Evolutionary conservation across 2,329 filamentous ascomycete species (phyloP).

Genomic region (Epichloe hybrida): DNA sequence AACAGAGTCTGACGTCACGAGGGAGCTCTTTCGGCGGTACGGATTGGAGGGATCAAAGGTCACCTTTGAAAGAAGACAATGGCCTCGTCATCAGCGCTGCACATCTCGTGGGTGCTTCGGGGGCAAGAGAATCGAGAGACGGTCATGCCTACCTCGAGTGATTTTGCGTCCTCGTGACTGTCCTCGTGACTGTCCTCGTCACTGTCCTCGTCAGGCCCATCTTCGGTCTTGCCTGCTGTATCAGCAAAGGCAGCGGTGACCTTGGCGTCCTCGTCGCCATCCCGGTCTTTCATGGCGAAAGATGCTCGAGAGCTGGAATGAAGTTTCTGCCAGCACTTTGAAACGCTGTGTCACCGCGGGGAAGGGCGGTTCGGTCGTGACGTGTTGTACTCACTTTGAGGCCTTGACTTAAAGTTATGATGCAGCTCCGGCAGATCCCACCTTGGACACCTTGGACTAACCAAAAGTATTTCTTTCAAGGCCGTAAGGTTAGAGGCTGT

Average conservation of each 20-base stretch:
- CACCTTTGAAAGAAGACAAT: constrained; percentile 28
- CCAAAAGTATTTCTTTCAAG: too few species aligned
- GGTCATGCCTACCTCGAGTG: constrained; percentile 34
- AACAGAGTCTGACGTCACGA: constrained; percentile 37
- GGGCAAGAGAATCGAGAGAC: background rate
- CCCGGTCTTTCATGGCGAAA: constrained; percentile 8
- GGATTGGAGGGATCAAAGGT: constrained; percentile 47
- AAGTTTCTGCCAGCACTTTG: background rate
- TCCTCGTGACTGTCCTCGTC: constrained; percentile 18
- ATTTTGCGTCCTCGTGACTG: constrained; percentile 32
- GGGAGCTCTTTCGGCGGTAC: constrained; percentile 53
- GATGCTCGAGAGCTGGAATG: background rate
- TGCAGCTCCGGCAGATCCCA: too few species aligned
- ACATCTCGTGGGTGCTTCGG: background rate
- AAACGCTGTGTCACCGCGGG: background rate
- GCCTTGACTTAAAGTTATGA: too few species aligned
- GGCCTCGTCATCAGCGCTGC: background rate
- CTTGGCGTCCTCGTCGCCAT: constrained; percentile 9
- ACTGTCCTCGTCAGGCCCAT: constrained; percentile 10
- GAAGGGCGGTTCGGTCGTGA: background rate
- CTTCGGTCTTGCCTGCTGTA: background rate
- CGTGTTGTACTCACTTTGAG: too few species aligned
- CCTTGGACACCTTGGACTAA: too few species aligned
- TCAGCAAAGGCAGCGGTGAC: constrained; percentile 11
- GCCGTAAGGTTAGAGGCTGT: too few species aligned